Percentiles rank a stretch among this genome's conserved stretches.
These are phyloP conservation scores for Pseudognaphalium luteoalbum DNA, from an alignment of 129 eudicot species.

Conservation along the genomic window DNA sequence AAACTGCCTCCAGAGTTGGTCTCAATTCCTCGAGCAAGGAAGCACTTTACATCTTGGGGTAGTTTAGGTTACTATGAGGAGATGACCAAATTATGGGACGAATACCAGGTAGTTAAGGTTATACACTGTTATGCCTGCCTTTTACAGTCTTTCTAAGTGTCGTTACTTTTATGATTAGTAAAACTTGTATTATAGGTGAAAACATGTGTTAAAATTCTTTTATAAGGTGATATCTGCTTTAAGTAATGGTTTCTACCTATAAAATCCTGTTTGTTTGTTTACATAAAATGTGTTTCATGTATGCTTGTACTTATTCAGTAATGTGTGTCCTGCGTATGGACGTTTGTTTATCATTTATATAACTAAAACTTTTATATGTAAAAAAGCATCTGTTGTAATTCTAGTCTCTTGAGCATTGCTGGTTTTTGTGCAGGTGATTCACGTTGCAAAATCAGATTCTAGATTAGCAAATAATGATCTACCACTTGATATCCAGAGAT, in stretches of 20 bases:
- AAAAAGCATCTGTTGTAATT: slow-evolving; percentile 5
- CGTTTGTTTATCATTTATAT: slow-evolving; percentile 6
- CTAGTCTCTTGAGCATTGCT: background rate
- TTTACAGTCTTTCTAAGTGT: background rate
- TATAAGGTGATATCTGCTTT: slow-evolving; percentile 9
- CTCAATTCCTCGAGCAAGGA: slow-evolving; percentile 80
- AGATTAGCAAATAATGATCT: slow-evolving; percentile 92
- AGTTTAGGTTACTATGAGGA: slow-evolving; percentile 83
- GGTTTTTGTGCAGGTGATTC: slow-evolving; percentile 62
- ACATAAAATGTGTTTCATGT: background rate
- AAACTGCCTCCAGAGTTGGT: slow-evolving; percentile 75
- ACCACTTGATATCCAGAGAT: slow-evolving; percentile 90
- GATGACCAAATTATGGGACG: slow-evolving; percentile 75
- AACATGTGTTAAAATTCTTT: background rate
- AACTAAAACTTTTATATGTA: background rate
- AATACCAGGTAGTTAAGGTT: slow-evolving; percentile 50
- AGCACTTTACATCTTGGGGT: slow-evolving; percentile 91
- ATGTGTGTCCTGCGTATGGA: too few relatives aligned
- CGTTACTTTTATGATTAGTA: background rate
- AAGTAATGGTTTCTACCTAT: background rate
- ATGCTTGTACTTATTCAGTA: background rate
- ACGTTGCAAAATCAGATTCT: slow-evolving; percentile 96
- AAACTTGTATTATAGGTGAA: background rate
- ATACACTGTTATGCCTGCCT: slow-evolving; percentile 21
- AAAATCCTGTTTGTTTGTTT: background rate